Percentiles rank a stretch among this genome's conserved stretches.
These are phyloP conservation scores for Arthrinium phaeospermum DNA, from an alignment of 2,329 filamentous ascomycete genomes.

Conservation along the genomic window DNA sequence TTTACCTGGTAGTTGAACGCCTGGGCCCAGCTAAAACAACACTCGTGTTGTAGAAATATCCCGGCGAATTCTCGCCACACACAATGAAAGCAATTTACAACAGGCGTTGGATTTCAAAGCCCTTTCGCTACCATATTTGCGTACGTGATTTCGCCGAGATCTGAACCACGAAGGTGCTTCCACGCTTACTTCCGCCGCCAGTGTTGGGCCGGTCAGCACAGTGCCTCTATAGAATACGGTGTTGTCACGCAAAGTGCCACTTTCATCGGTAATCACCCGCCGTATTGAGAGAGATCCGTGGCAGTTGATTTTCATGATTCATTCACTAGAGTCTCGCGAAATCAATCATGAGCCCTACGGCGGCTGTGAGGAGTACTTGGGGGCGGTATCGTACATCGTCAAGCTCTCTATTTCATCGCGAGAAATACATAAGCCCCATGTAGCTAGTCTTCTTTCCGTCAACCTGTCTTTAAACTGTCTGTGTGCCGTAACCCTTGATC, in stretches of 20 bases:
- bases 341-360: background rate
- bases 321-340: background rate
- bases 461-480: conserved; percentile 61
- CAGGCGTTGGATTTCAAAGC: no score
- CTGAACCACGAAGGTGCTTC: no score
- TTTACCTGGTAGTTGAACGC: background rate
- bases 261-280: background rate
- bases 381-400: conserved; percentile 6
- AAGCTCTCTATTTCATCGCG: background rate
- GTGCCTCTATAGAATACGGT: background rate
- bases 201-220: background rate
- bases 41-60: background rate
- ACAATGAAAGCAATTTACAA: no score
- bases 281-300: background rate
- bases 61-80: background rate
- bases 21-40: background rate
- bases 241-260: no score
- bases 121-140: no score
- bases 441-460: background rate
- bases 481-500: conserved; percentile 93
- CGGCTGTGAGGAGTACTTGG: background rate
- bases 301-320: background rate
- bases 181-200: background rate
- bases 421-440: background rate
- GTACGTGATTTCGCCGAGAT: no score